phyloP scores from a whole-genome alignment of 306 rosid species.

The Quercus agrifolia region DNA sequence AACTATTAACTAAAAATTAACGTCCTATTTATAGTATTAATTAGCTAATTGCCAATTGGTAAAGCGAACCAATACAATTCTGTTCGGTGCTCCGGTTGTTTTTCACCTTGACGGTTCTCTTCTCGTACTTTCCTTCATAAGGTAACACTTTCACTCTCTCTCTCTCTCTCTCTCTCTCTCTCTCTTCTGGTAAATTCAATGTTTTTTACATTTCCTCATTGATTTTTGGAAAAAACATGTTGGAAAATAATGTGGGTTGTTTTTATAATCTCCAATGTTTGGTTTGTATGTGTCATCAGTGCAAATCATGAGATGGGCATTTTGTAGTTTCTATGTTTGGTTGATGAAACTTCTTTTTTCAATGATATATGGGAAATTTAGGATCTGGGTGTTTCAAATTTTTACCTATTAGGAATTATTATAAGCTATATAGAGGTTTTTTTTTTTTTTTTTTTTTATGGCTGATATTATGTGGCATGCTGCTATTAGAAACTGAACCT shows the following conservation, averaged over 20 bases:
- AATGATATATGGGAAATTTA: not conserved
- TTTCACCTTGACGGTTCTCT: not conserved
- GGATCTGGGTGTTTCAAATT: not conserved
- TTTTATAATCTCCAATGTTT: not conserved
- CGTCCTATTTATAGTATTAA: not conserved
- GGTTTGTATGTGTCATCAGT: not conserved
- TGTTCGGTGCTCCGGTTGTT: too few species aligned
- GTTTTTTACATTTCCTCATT: not conserved
- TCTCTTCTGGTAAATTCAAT: not conserved
- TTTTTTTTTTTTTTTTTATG: not conserved
- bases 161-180: not conserved
- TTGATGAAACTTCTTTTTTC: not conserved
- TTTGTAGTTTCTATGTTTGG: constrained; percentile 1
- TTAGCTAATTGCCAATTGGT: not conserved
- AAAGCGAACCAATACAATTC: not conserved
- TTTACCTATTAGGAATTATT: not conserved
- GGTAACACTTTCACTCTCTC: not conserved
- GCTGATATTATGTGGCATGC: not conserved
- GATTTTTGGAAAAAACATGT: not conserved
- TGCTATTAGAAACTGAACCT: not conserved
- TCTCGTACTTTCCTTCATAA: not conserved
- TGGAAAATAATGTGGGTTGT: not conserved
- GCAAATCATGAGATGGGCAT: not conserved
- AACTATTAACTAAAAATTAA: not conserved
- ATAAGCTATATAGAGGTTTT: not conserved